Conservation (phyloP, 805 yeast species). For the Maudiozyma barnettii region DNA sequence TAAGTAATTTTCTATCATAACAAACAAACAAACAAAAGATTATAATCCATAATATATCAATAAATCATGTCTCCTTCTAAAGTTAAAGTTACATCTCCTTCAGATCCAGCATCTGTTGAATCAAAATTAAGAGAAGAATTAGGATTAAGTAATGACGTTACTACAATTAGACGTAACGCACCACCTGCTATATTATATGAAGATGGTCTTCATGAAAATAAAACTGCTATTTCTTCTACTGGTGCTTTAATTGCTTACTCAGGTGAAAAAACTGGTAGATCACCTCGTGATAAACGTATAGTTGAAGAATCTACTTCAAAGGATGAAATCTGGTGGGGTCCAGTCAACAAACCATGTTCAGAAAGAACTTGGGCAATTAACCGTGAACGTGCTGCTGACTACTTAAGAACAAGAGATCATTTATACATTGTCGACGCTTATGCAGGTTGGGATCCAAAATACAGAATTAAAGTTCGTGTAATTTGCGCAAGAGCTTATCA, state of each 20-base stretch:
- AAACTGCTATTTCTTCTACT: constrained; percentile 82
- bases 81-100: background rate
- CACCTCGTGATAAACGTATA: constrained; percentile 96
- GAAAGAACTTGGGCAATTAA: constrained; percentile 93
- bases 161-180: constrained; percentile 73
- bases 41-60: background rate
- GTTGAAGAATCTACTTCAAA: constrained; percentile 86
- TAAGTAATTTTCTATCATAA: too few relatives aligned
- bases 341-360: constrained; percentile 89
- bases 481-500: constrained; percentile 98
- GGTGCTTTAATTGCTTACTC: constrained; percentile 96
- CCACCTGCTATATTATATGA: constrained; percentile 89
- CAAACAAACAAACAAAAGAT: background rate
- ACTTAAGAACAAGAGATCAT: constrained; percentile 89
- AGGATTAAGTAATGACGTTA: constrained; percentile 50
- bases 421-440: constrained; percentile 91
- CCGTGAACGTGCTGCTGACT: constrained; percentile 93
- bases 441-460: constrained; percentile 99
- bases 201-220: constrained; percentile 83
- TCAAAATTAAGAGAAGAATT: constrained; percentile 28
- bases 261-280: constrained; percentile 94
- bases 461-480: constrained; percentile 89
- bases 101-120: constrained; percentile 19
- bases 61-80: constrained; percentile 10
- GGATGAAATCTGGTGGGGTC: constrained; percentile 97